These are phyloP conservation scores for Nicotiana obtusifolia DNA, from an alignment of 257 asterid genomes.

Conservation along the genomic window DNA sequence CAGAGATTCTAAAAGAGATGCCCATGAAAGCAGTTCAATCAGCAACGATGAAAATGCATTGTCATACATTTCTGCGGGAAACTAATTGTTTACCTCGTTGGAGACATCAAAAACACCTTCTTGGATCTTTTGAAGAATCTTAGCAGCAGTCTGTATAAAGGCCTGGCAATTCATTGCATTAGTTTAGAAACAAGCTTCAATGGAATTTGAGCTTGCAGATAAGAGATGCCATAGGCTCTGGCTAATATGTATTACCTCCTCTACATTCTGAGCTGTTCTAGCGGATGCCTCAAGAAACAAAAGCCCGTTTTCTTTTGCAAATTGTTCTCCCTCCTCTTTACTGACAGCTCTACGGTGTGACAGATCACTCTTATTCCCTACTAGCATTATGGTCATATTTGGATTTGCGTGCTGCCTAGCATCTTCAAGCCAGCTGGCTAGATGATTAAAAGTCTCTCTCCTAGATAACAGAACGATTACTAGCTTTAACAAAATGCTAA, in stretches of 20 bases:
- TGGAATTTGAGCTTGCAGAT: background rate
- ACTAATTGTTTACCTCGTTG: conserved; percentile 45
- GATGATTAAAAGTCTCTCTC: conserved; percentile 81
- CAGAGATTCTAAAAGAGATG: conserved; percentile 1
- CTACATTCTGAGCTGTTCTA: conserved; percentile 79
- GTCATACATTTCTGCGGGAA: background rate
- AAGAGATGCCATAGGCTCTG: background rate
- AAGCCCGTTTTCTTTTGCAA: conserved; percentile 76
- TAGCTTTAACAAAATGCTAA: background rate
- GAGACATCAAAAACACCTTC: conserved; percentile 70
- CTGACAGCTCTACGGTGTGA: conserved; percentile 71
- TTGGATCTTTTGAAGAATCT: conserved; percentile 66
- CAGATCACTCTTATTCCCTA: conserved; percentile 76
- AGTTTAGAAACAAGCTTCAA: background rate
- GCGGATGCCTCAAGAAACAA: conserved; percentile 71
- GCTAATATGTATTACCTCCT: conserved; percentile 40
- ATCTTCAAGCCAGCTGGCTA: conserved; percentile 82
- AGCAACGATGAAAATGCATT: background rate
- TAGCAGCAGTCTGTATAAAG: conserved; percentile 58
- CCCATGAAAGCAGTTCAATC: background rate
- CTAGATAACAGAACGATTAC: conserved; percentile 17
- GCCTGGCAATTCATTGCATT: conserved; percentile 32
- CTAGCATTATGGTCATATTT: conserved; percentile 68
- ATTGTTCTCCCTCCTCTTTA: conserved; percentile 85
- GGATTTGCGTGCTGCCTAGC: conserved; percentile 82